phyloP scores from a whole-genome alignment of 140 eudicot genomes.

The Stevia rebaudiana region DNA sequence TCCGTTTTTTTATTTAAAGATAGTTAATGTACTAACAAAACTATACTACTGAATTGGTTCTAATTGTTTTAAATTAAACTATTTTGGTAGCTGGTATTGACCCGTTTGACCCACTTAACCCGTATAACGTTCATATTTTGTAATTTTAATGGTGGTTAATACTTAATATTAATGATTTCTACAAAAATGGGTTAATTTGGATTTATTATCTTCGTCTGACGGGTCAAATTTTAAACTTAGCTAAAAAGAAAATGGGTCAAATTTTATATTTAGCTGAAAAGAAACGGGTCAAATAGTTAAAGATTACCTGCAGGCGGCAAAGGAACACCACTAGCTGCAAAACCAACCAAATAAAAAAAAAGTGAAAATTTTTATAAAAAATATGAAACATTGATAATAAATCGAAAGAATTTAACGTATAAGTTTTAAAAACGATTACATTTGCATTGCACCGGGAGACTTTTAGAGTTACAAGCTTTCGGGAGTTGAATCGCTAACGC shows the following conservation, averaged over 20 bases:
- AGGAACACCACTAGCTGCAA: conserved; percentile 66
- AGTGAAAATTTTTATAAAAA: neutral
- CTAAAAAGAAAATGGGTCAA: neutral
- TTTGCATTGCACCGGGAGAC: conserved; percentile 69
- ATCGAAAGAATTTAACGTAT: neutral
- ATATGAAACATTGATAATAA: neutral
- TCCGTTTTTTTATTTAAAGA: neutral
- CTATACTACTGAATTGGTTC: neutral
- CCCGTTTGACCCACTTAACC: neutral
- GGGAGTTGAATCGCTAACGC: conserved; percentile 66
- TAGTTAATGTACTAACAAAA: neutral
- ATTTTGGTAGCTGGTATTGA: neutral
- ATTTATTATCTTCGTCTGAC: neutral
- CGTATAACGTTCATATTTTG: neutral
- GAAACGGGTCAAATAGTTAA: neutral
- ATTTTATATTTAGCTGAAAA: neutral
- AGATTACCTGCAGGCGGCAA: conserved; percentile 69
- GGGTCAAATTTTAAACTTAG: neutral
- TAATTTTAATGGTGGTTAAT: neutral
- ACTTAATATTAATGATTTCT: neutral
- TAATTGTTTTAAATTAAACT: no score
- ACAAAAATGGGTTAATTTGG: neutral
- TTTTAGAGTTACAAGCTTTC: conserved; percentile 38
- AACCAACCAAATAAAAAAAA: neutral
- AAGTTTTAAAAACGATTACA: conserved; percentile 26